Evolutionary conservation across 345 rosid species (phyloP).

Genomic region (Eucalyptus tenuipes): DNA sequence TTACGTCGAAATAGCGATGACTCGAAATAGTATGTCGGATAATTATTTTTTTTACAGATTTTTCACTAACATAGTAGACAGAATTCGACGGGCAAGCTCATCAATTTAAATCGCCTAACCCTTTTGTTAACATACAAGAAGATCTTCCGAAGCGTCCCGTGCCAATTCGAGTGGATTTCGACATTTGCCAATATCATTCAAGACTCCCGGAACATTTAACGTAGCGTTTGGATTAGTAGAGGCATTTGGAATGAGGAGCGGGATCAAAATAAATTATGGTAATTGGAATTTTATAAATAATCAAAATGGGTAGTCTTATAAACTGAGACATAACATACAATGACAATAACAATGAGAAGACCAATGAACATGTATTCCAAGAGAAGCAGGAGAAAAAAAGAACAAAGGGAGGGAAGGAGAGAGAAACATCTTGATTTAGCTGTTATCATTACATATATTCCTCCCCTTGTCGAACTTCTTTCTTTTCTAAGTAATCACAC

Average conservation of each 20-base stretch:
- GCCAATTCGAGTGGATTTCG: fast-evolving
- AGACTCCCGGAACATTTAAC: background rate
- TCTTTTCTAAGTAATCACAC: background rate
- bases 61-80: fast-evolving
- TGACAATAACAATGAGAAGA: background rate
- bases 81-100: background rate
- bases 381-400: background rate
- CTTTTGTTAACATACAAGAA: background rate
- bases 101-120: background rate
- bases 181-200: background rate
- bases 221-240: fast-evolving
- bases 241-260: background rate
- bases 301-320: background rate
- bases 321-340: background rate
- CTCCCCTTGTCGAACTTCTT: background rate
- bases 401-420: background rate
- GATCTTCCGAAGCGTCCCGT: fast-evolving
- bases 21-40: background rate
- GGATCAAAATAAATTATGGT: background rate
- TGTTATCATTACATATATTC: background rate
- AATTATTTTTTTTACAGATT: background rate
- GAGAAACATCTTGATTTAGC: background rate
- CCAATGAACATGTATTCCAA: background rate
- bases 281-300: background rate
- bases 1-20: background rate